These are phyloP conservation scores for Austroboletus rostrupii DNA, from an alignment of 1,284 basidiomycete genomes.

Conservation along the genomic window DNA sequence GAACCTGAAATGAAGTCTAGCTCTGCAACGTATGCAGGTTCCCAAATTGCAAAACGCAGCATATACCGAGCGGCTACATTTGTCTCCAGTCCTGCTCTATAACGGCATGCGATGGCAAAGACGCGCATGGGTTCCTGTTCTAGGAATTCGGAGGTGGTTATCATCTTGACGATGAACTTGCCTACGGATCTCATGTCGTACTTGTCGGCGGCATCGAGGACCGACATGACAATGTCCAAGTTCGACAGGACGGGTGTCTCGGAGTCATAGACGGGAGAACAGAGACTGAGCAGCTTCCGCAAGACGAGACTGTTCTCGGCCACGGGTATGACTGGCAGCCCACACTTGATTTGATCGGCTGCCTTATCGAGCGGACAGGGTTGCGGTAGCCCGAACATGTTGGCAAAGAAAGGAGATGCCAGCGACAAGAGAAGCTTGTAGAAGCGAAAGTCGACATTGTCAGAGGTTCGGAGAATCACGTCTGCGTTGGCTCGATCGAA, in stretches of 20 bases:
- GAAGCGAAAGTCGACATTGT: conserved; percentile 38
- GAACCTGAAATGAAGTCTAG: conserved; percentile 45
- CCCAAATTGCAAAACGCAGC: conserved; percentile 37
- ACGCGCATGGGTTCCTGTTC: conserved; percentile 46
- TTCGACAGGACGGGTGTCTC: conserved; percentile 27
- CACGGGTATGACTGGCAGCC: conserved; percentile 30
- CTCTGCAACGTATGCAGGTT: conserved; percentile 36
- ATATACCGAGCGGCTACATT: conserved; percentile 41
- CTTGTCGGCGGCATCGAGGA: conserved; percentile 34
- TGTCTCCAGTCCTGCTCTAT: conserved; percentile 41
- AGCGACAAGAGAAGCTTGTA: conserved; percentile 35
- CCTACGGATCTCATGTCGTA: conserved; percentile 36
- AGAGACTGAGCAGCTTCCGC: conserved; percentile 27
- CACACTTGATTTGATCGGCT: conserved; percentile 31
- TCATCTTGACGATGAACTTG: conserved; percentile 33
- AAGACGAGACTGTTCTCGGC: conserved; percentile 29
- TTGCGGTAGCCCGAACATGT: conserved; percentile 40
- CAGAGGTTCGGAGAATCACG: conserved; percentile 37
- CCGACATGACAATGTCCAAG: conserved; percentile 31
- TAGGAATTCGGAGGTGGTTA: conserved; percentile 36
- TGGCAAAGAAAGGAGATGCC: conserved; percentile 39
- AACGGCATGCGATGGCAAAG: conserved; percentile 48
- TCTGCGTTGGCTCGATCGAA: conserved; percentile 34
- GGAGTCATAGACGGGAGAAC: conserved; percentile 30
- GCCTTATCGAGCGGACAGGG: conserved; percentile 22